Base-by-base conservation (phyloP, 2,329 filamentous ascomycete species). In the Phaeosphaeriaceae sp. region DNA sequence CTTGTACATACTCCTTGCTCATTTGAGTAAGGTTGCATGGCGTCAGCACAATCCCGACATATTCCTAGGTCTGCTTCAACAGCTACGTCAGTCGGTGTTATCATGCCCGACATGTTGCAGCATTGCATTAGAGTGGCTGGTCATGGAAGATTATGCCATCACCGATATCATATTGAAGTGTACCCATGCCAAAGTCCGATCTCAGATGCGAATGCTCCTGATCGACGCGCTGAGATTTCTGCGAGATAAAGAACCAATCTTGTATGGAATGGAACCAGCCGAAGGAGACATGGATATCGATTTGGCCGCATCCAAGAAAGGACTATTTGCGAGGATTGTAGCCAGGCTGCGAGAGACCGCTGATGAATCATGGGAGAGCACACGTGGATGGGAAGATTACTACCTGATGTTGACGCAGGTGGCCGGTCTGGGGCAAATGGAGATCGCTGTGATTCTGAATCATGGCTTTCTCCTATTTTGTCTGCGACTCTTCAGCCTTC, bases 21-120 rank as follows among this genome's bases (percentile, higher is more conserved):
- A 94, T 65, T 78, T 96, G 40, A 90, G 93, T 65, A 90, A 94
- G 70, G 83, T 96, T 44, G 85, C 91, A 13, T 86, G 89, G 47
- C 86, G 92, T 56, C 84, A 86, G 3, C 92, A 90, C 73, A 90
- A 93, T 42, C 72, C 86, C 1, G 84, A 88, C 0, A 85, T 90
- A 44, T 88, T 91, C 40, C 81, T 84, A 1, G 73, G 78, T 9
- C 86, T 90, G 52, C 80, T 86, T 51, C 71, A 73, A 1, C 79
- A 87, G 24, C 71, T 90, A 15, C 76, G 80, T 13, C 80, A 79
- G 20, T 80, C 86, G 36, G 83, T 86, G 19, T 87, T 85, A 59
- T 78, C 81, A 21, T 78, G 75, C 48, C 48, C 69, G 69, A 82
- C 52, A 17, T 90, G 88, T 70, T 86, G 86, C 52, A 75, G 84